Base-by-base conservation (phyloP, 2,329 filamentous ascomycete species). In the Ceratocystis eucalypticola region DNA sequence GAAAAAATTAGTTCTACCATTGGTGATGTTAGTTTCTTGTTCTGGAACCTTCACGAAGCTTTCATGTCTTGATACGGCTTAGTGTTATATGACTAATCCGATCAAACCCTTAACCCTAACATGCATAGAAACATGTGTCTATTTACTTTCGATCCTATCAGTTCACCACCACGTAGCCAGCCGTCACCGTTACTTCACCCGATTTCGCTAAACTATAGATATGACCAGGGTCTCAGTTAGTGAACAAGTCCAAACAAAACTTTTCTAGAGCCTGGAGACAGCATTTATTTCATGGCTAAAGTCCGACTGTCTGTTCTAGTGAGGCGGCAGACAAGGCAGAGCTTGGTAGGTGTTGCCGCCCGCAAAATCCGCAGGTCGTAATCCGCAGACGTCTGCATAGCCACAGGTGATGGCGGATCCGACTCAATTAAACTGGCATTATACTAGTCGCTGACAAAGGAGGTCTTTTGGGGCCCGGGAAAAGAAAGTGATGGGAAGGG, bases 1-100 rank as follows among this genome's bases (percentile, higher is more conserved):
- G 15, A 10, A 37, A 53, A 55, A 50, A 20, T 53, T 41, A n/a
- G 55, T 30, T 37, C 6, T n/a, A 41, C 12, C n/a, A 28, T 30
- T 25, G 55, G 8, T 59, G 55, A 37, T 59, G 55, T 59, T 59
- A 59, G 55, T 59, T 63, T 64, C 61, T 64, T 61, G 22, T 68
- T 68, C 67, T 68, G 53, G 67, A 68, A 68, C 64, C 67, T 68
- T 68, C 67, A 68, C 45, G 67, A 66, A 61, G 53, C n/a, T 66
- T 61, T 53, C 22, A 53, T 15, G 48, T 53, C 22, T 20, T 7
- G 30, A 53, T 55, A 41, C 33, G 48, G 57, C 30, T 33, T 41
- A 67, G 55, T 30, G 22, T 1, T 2, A 4, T 48, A 22, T 61
- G 28, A 17, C 33, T 67, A 67, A 67, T 33, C 62, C 15, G 8